These are phyloP conservation scores for Penicillium sumatraense DNA, from an alignment of 2,329 filamentous ascomycete species.

Conservation along the genomic window DNA sequence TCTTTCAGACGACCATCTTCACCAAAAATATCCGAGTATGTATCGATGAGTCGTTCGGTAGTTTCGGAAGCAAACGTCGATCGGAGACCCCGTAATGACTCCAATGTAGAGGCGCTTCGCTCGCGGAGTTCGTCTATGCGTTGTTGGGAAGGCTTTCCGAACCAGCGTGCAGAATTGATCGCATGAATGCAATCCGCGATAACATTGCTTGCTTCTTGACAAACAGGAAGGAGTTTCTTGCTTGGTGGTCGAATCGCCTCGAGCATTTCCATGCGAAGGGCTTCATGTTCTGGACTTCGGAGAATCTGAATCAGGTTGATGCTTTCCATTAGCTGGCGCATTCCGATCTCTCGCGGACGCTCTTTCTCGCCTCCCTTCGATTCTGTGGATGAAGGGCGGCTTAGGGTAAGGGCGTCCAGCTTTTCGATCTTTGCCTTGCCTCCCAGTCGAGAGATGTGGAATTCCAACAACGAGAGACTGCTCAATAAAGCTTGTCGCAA, in stretches of 20 bases:
- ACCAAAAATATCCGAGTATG: constrained; percentile 49
- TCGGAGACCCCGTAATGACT: constrained; percentile 32
- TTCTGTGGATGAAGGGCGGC: constrained; percentile 2
- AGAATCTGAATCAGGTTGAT: constrained; percentile 44
- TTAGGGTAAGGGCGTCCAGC: constrained; percentile 11
- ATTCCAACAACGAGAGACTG: constrained; percentile 47
- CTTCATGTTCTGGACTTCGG: constrained; percentile 42
- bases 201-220: constrained; percentile 28
- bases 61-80: constrained; percentile 36
- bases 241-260: constrained; percentile 36
- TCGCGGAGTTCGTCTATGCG: constrained; percentile 26
- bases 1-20: constrained; percentile 43
- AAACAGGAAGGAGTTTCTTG: constrained; percentile 30
- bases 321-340: constrained; percentile 39
- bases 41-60: constrained; percentile 47
- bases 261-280: constrained; percentile 37
- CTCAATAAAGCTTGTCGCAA: constrained; percentile 43
- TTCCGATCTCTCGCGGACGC: constrained; percentile 27
- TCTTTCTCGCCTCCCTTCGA: constrained; percentile 23
- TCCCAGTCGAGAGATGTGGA: constrained; percentile 44
- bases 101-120: constrained; percentile 23
- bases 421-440: constrained; percentile 24
- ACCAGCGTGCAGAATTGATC: constrained; percentile 36
- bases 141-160: constrained; percentile 27
- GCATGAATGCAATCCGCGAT: constrained; percentile 33